Base-by-base conservation (phyloP, 1,284 basidiomycete genomes). In the Ustilago xerochloae region DNA sequence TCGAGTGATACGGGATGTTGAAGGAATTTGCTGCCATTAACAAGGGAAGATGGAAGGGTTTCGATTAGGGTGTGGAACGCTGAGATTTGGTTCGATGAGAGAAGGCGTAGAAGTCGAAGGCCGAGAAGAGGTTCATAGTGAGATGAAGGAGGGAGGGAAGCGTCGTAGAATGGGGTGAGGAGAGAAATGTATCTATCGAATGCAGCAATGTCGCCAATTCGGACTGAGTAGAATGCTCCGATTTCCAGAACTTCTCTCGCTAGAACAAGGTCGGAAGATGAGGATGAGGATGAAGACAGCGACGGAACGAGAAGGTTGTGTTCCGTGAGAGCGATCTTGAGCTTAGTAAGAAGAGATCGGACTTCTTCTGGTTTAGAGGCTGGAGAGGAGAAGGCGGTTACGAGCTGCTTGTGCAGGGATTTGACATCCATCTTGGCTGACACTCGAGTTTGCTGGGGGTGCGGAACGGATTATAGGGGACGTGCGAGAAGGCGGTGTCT, bases 11-110 rank as follows among this genome's bases (percentile, higher is more conserved):
- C 79, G 33, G 84, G 81, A 63, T 84, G 75, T 39, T 83, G 80
- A 35, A 84, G 56, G 60, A 73, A 85, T 2, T 58, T 64, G 32
- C 70, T 76, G 16, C 62, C 43, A 29, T 68, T 72, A 20, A 82
- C 76, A 8, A 84, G 53, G 15, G 55, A 59, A 10, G 70, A 47
- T 0, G 85, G 80, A 20, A 99, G 89, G n/a, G 93, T 92, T 85
- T 99, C 97, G 62, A 99, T 90, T n/a, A 93, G 91, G n/a, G 94
- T 97, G 85, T 99, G 97, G 87, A 99, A 99, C 82, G 96, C 92
- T 41, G 96, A 93, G 83, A 98, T 97, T 81, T 93, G 91, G 86
- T 97, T 98, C 85, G 96, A 93, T 1, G 93, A 94, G 73, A 99
- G 90, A 65, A 97, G 90, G 26, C 93, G 92, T 76, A 99, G 92